A percentile compares a stretch with the other conserved stretches of the same genome.
These are phyloP conservation scores for Acacia pycnantha DNA, from an alignment of 331 rosid genomes.

Conservation along the genomic window DNA sequence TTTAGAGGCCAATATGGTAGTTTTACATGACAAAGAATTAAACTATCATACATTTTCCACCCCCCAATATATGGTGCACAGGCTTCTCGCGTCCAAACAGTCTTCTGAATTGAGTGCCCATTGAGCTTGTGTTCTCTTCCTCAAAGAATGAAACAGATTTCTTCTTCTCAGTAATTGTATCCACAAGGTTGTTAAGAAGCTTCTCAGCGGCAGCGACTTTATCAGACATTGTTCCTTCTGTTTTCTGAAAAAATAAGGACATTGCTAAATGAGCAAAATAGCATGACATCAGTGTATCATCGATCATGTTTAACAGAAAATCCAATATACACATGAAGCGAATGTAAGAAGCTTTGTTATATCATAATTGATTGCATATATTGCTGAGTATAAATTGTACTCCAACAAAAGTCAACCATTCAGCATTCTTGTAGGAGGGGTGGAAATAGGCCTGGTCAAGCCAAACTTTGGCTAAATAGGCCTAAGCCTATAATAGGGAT, in stretches of 20 bases:
- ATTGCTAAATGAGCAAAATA: neutral
- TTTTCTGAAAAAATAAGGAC: neutral
- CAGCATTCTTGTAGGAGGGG: neutral
- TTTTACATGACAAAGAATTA: constrained; percentile 12
- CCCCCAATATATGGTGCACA: constrained; percentile 74
- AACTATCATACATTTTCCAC: constrained; percentile 75
- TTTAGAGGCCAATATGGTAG: constrained; percentile 19
- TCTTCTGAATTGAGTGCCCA: constrained; percentile 48
- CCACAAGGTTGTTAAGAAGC: constrained; percentile 50
- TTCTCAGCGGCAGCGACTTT: constrained; percentile 55
- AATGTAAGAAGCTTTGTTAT: neutral
- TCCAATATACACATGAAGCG: neutral
- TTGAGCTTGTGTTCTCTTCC: constrained; percentile 49
- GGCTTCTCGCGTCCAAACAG: constrained; percentile 83
- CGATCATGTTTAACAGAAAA: neutral
- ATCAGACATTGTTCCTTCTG: constrained; percentile 67
- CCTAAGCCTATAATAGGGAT: no score
- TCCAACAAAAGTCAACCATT: neutral
- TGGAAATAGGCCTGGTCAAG: no score
- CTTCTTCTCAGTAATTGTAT: constrained; percentile 57
- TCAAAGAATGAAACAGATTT: constrained; percentile 54
- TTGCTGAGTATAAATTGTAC: neutral
- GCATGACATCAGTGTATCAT: neutral
- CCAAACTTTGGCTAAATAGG: no score
- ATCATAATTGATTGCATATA: neutral